A percentile compares a stretch with the other conserved stretches of the same genome.
Evolutionary conservation across 1,284 basidiomycete genomes (phyloP).

Genomic region (Nidula niveotomentosa): DNA sequence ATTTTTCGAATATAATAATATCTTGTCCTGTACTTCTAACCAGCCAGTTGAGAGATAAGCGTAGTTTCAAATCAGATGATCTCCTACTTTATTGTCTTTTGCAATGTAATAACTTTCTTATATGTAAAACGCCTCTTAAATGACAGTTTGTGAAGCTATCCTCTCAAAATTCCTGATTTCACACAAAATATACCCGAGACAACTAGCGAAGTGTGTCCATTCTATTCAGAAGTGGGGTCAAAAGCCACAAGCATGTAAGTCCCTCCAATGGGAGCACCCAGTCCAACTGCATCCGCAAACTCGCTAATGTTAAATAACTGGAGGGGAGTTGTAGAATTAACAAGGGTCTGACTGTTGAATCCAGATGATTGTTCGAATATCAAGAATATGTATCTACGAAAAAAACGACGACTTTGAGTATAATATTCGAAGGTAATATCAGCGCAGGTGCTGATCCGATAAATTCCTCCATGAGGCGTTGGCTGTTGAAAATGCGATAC

Average conservation of each 20-base stretch:
- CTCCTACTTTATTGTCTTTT: too few relatives aligned
- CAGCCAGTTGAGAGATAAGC: too few relatives aligned
- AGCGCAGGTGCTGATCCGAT: too few relatives aligned
- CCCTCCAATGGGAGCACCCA: neutral
- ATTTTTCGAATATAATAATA: too few relatives aligned
- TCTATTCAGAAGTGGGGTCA: neutral
- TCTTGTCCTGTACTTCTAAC: too few relatives aligned
- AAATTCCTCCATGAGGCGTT: slow-evolving; percentile 2
- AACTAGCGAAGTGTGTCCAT: too few relatives aligned
- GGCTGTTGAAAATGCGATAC: slow-evolving; percentile 29
- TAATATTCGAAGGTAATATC: neutral
- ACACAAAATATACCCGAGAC: too few relatives aligned
- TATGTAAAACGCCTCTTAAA: too few relatives aligned
- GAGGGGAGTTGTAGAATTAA: slow-evolving; percentile 20
- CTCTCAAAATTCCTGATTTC: too few relatives aligned
- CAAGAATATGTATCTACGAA: slow-evolving; percentile 37
- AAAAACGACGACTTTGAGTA: slow-evolving; percentile 2
- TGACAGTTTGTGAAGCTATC: too few relatives aligned
- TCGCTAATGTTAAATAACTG: neutral
- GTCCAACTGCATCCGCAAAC: neutral
- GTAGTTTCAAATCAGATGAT: too few relatives aligned
- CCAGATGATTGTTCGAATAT: slow-evolving; percentile 36
- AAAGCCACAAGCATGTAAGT: neutral
- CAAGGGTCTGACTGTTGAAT: slow-evolving; percentile 34
- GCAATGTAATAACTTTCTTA: too few relatives aligned